These are phyloP conservation scores for Pythium vanterpoolii DNA, from an alignment of 352 stramenopile genomes.

Conservation along the genomic window DNA sequence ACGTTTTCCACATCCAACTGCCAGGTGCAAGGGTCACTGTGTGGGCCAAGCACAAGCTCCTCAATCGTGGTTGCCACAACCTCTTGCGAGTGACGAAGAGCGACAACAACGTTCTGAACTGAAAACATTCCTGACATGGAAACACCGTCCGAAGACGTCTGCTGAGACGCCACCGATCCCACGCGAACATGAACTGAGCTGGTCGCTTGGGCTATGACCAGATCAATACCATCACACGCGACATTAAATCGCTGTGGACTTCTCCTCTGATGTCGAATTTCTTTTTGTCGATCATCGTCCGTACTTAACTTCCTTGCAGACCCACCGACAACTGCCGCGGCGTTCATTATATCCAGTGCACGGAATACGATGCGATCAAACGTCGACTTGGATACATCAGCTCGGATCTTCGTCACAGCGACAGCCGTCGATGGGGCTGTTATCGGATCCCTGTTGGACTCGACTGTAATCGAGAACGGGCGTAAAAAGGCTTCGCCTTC, in stretches of 20 bases:
- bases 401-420: slow-evolving; percentile 30
- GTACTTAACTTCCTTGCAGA: not conserved
- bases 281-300: not conserved
- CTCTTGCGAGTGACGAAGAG: slow-evolving; percentile 16
- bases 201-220: slow-evolving; percentile 4
- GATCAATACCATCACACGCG: slow-evolving; percentile 52
- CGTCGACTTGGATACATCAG: slow-evolving; percentile 26
- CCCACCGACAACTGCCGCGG: not conserved
- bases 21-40: slow-evolving; percentile 66
- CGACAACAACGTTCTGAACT: slow-evolving; percentile 63
- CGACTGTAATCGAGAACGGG: slow-evolving; percentile 43
- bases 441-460: not conserved
- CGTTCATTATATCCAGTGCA: slow-evolving; percentile 1
- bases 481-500: slow-evolving; percentile 39
- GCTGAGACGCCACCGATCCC: slow-evolving; percentile 33
- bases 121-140: slow-evolving; percentile 31
- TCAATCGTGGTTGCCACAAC: slow-evolving; percentile 23
- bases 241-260: slow-evolving; percentile 15
- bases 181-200: slow-evolving; percentile 57
- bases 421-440: not conserved
- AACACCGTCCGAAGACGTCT: slow-evolving; percentile 22
- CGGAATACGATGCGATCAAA: slow-evolving; percentile 25
- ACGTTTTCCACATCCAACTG: slow-evolving; percentile 70
- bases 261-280: not conserved
- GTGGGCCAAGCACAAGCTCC: slow-evolving; percentile 66